phyloP scores from a whole-genome alignment of 148 eudicot species.

The Diospyros kaki region DNA sequence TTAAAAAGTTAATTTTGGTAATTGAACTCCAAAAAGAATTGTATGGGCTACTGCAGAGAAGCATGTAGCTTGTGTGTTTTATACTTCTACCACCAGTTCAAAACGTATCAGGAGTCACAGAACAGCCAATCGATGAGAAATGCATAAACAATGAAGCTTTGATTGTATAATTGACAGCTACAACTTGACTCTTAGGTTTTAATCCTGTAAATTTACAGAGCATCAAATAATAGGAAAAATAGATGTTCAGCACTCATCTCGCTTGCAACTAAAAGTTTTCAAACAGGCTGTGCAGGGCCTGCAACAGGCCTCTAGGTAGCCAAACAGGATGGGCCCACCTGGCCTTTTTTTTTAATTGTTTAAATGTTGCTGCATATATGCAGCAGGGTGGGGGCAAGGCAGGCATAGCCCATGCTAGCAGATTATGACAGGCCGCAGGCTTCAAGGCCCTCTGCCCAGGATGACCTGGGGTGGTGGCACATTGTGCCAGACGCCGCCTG shows the following conservation, averaged over 20 bases:
- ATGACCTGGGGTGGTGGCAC: no score
- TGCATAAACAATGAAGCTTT: not conserved
- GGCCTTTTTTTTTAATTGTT: no score
- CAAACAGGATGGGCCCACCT: no score
- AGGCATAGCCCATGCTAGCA: no score
- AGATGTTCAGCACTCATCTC: not conserved
- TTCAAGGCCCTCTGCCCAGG: no score
- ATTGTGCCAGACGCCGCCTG: no score
- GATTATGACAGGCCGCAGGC: no score
- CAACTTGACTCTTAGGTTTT: not conserved
- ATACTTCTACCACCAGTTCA: not conserved
- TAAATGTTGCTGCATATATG: no score
- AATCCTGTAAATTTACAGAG: not conserved
- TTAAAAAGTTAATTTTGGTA: not conserved
- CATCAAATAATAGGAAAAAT: not conserved
- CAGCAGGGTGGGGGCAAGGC: no score
- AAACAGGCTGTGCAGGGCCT: no score
- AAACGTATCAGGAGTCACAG: not conserved
- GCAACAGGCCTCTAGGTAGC: no score
- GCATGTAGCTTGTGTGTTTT: slow-evolving; percentile 1
- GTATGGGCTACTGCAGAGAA: not conserved
- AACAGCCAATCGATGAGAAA: slow-evolving; percentile 1
- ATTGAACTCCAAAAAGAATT: not conserved
- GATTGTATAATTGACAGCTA: not conserved
- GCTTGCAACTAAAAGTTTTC: no score